These are phyloP conservation scores for Rosa hybrid DNA, from an alignment of 331 rosid genomes.

Conservation along the genomic window DNA sequence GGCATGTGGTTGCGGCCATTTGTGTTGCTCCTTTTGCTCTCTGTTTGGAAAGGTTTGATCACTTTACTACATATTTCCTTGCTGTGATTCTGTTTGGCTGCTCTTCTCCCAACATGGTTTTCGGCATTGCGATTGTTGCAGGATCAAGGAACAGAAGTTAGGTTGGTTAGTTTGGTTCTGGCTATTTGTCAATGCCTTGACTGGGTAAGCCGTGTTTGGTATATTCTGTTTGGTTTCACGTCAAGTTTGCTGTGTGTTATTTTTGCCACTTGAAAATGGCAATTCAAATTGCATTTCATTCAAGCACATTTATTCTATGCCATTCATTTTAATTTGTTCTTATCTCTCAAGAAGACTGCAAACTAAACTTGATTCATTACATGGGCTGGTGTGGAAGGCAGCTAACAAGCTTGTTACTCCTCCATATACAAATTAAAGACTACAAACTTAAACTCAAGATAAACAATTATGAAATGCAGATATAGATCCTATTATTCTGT, in stretches of 20 bases:
- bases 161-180: constrained; percentile 47
- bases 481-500: background rate
- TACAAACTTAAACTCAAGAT: no score
- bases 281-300: background rate
- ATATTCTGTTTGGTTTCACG: background rate
- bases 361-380: background rate
- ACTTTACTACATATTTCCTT: background rate
- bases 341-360: background rate
- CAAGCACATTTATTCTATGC: background rate
- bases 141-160: constrained; percentile 35
- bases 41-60: constrained; percentile 47
- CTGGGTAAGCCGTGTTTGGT: constrained; percentile 40
- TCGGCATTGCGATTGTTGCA: constrained; percentile 33
- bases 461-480: background rate
- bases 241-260: background rate
- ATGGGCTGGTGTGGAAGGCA: background rate
- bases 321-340: background rate
- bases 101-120: background rate
- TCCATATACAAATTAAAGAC: no score
- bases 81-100: background rate
- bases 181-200: constrained; percentile 58
- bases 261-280: background rate
- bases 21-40: constrained; percentile 72
- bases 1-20: constrained; percentile 62
- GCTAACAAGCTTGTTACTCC: background rate